Base-by-base conservation (phyloP, 495 filamentous ascomycete genomes). In the Jackrogersella minutella region DNA sequence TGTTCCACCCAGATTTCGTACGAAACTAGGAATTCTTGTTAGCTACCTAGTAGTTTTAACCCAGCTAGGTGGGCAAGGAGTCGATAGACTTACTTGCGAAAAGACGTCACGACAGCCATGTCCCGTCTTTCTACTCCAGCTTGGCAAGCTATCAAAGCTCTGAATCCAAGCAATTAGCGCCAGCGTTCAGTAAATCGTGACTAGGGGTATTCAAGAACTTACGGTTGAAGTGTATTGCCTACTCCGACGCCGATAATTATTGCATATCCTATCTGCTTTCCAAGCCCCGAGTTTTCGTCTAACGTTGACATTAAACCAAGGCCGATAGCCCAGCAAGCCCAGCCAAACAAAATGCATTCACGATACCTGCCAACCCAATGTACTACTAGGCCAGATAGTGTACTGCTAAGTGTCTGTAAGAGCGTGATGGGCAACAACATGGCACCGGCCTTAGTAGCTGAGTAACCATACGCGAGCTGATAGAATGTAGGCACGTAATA, bases 401-500 rank as follows among this genome's bases (percentile, higher is more conserved):
- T 85, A 62, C 82, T 85, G 55, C 78, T 80, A 5, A 80, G 57
- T 13, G 82, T 84, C 63, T 84, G 82, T 72, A 83, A 74, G 19
- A 86, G 56, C 1, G 80, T 83, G 16, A 86, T 78, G 5, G 83
- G 82, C n/a, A 86, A 61, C 26, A 86, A 53, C 78, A 85, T 80
- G 5, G 82, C 80, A 4, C 80, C 84, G 6, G 82, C 76, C 41
- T 78, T 80, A 1, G 83, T 79, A 0, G 82, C 77, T 1, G 81
- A 82, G 53, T 85, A 85, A 3, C 74, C 77, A 57, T 83, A 84
- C 1, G 81, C 82, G 55, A 86, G 71, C 66, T 86, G 83, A 58
- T 83, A 86, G 62, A 85, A 85, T 5, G 79, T 80, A 5, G 84
- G 83, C 36, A 86, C 81, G 53, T 84, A 86, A 68, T 85, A 85